A percentile compares a stretch with the other conserved stretches of the same genome.
These are phyloP conservation scores for Mycosarcoma maydis DNA, from an alignment of 1,284 basidiomycete species.

Conservation along the genomic window DNA sequence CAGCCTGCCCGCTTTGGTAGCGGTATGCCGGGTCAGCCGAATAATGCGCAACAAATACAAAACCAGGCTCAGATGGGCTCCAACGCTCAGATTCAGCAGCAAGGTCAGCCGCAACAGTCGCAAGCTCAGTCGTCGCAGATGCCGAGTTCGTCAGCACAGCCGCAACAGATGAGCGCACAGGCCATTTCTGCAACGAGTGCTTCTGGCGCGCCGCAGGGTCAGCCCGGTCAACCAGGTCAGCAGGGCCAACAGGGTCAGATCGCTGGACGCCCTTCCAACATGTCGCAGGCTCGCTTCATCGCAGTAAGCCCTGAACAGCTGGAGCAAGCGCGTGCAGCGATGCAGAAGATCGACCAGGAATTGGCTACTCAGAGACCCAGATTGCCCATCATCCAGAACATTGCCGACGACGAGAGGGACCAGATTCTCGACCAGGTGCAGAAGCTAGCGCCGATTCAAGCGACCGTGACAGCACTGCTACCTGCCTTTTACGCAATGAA, in stretches of 20 bases:
- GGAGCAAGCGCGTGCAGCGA: slow-evolving; percentile 51
- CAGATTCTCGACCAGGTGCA: slow-evolving; percentile 58
- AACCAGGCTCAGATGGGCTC: slow-evolving; percentile 7
- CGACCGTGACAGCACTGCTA: slow-evolving; percentile 58
- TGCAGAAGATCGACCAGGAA: slow-evolving; percentile 55
- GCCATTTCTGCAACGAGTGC: slow-evolving; percentile 6
- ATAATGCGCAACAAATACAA: slow-evolving; percentile 25
- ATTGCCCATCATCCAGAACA: slow-evolving; percentile 57
- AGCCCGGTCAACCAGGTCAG: slow-evolving; percentile 43
- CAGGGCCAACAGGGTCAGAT: slow-evolving; percentile 38
- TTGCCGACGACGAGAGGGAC: slow-evolving; percentile 55
- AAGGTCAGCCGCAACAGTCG: slow-evolving; percentile 20
- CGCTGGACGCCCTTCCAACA: slow-evolving; percentile 31
- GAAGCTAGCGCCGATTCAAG: slow-evolving; percentile 56
- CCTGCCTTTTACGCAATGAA: slow-evolving; percentile 65
- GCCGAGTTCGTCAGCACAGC: slow-evolving; percentile 28
- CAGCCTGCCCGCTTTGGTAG: slow-evolving; percentile 25
- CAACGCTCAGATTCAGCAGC: slow-evolving; percentile 19
- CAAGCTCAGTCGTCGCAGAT: slow-evolving; percentile 28
- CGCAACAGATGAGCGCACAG: slow-evolving; percentile 12
- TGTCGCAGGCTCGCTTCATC: slow-evolving; percentile 48
- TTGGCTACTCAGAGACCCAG: slow-evolving; percentile 43
- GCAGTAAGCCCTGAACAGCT: slow-evolving; percentile 57
- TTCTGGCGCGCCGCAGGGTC: slow-evolving; percentile 12
- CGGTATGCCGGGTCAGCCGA: slow-evolving; percentile 9